A percentile compares a stretch with the other conserved stretches of the same genome.
Conservation (phyloP, 441 rosid genomes). For the Mallotus repandus region DNA sequence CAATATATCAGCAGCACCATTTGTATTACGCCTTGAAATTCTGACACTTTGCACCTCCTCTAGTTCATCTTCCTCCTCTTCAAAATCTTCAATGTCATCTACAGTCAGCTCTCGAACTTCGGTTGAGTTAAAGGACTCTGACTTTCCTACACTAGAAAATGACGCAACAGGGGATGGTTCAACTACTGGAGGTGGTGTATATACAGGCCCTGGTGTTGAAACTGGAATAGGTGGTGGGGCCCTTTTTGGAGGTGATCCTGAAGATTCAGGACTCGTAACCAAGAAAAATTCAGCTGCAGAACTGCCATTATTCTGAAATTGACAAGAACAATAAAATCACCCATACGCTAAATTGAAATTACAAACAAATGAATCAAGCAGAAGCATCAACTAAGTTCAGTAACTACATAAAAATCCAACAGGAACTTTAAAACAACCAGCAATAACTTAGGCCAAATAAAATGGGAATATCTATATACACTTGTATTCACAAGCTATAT, state of each 20-base stretch:
- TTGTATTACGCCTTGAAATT: conserved; percentile 65
- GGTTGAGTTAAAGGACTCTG: conserved; percentile 72
- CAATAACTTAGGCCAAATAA: background rate
- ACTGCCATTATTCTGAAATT: conserved; percentile 62
- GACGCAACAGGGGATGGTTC: conserved; percentile 58
- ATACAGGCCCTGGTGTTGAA: conserved; percentile 39
- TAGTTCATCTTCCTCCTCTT: conserved; percentile 59
- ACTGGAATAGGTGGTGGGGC: conserved; percentile 71
- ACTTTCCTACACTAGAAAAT: conserved; percentile 49
- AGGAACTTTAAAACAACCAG: background rate
- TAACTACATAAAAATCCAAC: background rate
- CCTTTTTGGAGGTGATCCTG: conserved; percentile 95
- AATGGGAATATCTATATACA: background rate
- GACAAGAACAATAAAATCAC: background rate
- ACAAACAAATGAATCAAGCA: background rate
- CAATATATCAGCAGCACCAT: conserved; percentile 70
- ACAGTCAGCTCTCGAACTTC: conserved; percentile 81
- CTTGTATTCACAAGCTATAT: background rate
- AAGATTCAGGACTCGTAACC: conserved; percentile 74
- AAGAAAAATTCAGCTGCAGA: conserved; percentile 83
- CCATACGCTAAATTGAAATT: background rate
- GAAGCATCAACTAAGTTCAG: background rate
- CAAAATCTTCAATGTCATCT: conserved; percentile 98
- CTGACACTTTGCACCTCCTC: conserved; percentile 66
- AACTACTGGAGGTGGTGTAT: conserved; percentile 49